Conservation (phyloP, 805 yeast genomes). For the Metschnikowia gruessii region DNA sequence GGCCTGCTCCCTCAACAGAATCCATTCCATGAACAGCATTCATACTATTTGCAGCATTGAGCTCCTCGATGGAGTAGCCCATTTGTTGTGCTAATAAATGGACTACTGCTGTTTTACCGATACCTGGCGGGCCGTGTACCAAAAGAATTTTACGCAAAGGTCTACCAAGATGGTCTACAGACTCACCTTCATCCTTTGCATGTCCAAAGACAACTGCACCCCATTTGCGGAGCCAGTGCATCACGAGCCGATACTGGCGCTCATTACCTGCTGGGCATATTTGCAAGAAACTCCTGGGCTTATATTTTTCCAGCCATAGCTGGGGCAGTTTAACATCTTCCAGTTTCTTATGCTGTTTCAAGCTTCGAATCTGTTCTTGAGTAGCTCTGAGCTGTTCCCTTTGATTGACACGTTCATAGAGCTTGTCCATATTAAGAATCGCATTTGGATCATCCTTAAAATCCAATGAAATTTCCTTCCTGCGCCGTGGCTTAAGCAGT, state of each 20-base stretch:
- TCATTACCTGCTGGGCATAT: slow-evolving; percentile 47
- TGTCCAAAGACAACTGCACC: slow-evolving; percentile 31
- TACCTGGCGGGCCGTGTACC: slow-evolving; percentile 90
- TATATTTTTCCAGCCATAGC: slow-evolving; percentile 42
- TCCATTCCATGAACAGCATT: slow-evolving; percentile 30
- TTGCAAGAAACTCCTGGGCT: slow-evolving; percentile 34
- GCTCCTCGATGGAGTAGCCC: slow-evolving; percentile 76
- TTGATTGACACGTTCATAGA: slow-evolving; percentile 17
- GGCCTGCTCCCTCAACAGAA: slow-evolving; percentile 13
- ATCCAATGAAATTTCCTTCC: not conserved
- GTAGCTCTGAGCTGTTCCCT: slow-evolving; percentile 13
- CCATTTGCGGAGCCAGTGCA: slow-evolving; percentile 44
- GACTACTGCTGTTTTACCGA: slow-evolving; percentile 87
- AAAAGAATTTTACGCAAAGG: slow-evolving; percentile 58
- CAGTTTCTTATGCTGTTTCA: not conserved
- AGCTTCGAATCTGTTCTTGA: slow-evolving; percentile 2
- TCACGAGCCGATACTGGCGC: slow-evolving; percentile 34
- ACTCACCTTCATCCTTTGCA: slow-evolving; percentile 10
- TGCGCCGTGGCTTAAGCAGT: slow-evolving; percentile 14
- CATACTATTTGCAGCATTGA: slow-evolving; percentile 65
- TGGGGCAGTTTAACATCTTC: slow-evolving; percentile 5
- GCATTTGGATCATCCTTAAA: slow-evolving; percentile 13
- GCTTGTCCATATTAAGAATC: slow-evolving; percentile 17
- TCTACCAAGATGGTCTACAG: slow-evolving; percentile 32
- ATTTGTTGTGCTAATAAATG: slow-evolving; percentile 80